phyloP scores from a whole-genome alignment of 2,329 filamentous ascomycete species.

The Ambrosiella cleistominuta region DNA sequence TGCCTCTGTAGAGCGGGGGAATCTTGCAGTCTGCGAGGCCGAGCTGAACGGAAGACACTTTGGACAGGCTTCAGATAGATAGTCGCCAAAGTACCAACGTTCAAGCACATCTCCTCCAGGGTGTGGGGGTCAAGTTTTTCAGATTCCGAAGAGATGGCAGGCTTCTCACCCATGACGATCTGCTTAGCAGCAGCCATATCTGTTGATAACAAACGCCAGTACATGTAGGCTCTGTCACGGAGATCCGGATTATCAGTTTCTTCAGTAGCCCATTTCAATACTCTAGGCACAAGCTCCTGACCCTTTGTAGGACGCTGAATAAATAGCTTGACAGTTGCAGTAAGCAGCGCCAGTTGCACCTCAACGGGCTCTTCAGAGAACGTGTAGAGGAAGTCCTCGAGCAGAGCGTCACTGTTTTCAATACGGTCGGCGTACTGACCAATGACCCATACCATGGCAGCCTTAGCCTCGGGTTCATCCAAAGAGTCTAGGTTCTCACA shows the following conservation, averaged over 20 bases:
- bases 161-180: constrained; percentile 95
- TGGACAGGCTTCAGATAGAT: constrained; percentile 97
- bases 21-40: constrained; percentile 61
- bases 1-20: constrained; percentile 73
- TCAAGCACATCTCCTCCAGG: constrained; percentile 91
- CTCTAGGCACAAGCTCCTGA: constrained; percentile 80
- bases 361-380: constrained; percentile 92
- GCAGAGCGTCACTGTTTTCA: constrained; percentile 81
- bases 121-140: constrained; percentile 84
- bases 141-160: constrained; percentile 85
- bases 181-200: constrained; percentile 73
- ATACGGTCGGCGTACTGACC: constrained; percentile 95
- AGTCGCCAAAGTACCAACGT: constrained; percentile 86
- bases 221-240: constrained; percentile 94
- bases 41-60: constrained; percentile 81
- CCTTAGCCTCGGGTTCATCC: constrained; percentile 94
- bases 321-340: constrained; percentile 93
- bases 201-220: constrained; percentile 89
- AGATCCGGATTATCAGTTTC: constrained; percentile 98
- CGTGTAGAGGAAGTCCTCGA: constrained; percentile 88
- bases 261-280: constrained; percentile 96
- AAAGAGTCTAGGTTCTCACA: constrained; percentile 93
- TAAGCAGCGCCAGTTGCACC: constrained; percentile 84
- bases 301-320: constrained; percentile 92
- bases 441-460: constrained; percentile 98